Percentiles rank a stretch among this genome's conserved stretches.
Conservation (phyloP, 129 eudicot genomes). For the Daucus carota region DNA sequence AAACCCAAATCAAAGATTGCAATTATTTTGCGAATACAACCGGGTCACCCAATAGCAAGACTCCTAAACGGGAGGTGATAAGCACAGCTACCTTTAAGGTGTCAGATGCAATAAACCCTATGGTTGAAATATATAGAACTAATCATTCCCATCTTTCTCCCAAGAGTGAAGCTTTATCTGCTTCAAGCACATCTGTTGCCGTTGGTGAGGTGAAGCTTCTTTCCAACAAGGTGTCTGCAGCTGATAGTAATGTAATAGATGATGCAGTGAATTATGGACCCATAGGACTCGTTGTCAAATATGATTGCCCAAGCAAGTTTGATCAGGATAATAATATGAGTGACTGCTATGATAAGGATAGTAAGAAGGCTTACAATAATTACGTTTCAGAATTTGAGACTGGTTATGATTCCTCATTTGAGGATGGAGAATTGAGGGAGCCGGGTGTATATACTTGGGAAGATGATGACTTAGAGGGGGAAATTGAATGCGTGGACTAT, state of each 20-base stretch:
- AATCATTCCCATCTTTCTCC: constrained; percentile 16
- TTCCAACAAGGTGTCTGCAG: neutral
- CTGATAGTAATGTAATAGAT: constrained; percentile 3
- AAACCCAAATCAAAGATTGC: constrained; percentile 11
- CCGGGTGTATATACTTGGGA: constrained; percentile 38
- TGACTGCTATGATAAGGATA: constrained; percentile 28
- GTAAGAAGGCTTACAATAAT: constrained; percentile 24
- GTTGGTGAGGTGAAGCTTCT: constrained; percentile 20
- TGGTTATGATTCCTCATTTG: constrained; percentile 73
- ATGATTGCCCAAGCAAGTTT: constrained; percentile 9
- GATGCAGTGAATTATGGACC: neutral
- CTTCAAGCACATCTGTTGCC: constrained; percentile 28
- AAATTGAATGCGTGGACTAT: constrained; percentile 45
- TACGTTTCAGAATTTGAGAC: constrained; percentile 19
- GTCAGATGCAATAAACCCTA: constrained; percentile 25
- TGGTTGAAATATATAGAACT: constrained; percentile 23
- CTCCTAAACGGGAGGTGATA: neutral
- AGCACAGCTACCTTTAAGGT: constrained; percentile 19
- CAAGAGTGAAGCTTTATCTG: constrained; percentile 26
- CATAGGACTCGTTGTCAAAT: neutral
- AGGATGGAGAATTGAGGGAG: constrained; percentile 77
- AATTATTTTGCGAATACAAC: neutral
- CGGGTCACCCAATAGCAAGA: constrained; percentile 10
- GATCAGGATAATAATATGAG: constrained; percentile 23
- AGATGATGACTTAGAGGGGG: constrained; percentile 36